These are phyloP conservation scores for Sugiyamaella chiloensis DNA, from an alignment of 805 yeast species.

Conservation along the genomic window DNA sequence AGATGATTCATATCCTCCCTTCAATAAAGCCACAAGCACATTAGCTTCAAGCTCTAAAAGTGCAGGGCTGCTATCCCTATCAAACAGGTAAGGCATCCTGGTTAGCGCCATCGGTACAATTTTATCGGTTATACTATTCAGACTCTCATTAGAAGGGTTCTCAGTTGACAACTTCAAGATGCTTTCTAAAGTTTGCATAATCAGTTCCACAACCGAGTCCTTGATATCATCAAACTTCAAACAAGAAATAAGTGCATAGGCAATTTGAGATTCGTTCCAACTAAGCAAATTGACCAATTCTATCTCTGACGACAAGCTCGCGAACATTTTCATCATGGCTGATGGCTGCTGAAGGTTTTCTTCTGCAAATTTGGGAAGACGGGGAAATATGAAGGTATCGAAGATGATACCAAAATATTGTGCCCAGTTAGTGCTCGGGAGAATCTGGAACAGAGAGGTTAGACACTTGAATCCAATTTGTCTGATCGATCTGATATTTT, in stretches of 20 bases:
- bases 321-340: slow-evolving; percentile 62
- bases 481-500: slow-evolving; percentile 12
- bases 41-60: slow-evolving; percentile 24
- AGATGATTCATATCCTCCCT: slow-evolving; percentile 56
- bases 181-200: slow-evolving; percentile 46
- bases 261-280: slow-evolving; percentile 54
- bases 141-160: slow-evolving; percentile 9
- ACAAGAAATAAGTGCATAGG: slow-evolving; percentile 52
- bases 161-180: slow-evolving; percentile 15
- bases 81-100: slow-evolving; percentile 23
- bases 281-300: slow-evolving; percentile 51
- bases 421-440: slow-evolving; percentile 58
- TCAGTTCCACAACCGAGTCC: slow-evolving; percentile 59
- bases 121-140: background rate
- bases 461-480: slow-evolving; percentile 60
- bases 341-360: slow-evolving; percentile 86
- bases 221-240: slow-evolving; percentile 58
- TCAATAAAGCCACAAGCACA: slow-evolving; percentile 33
- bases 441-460: slow-evolving; percentile 48
- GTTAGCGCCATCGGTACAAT: slow-evolving; percentile 34
- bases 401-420: slow-evolving; percentile 49
- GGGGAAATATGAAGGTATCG: slow-evolving; percentile 54
- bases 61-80: slow-evolving; percentile 12
- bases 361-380: slow-evolving; percentile 61
- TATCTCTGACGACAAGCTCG: slow-evolving; percentile 51